Evolutionary conservation across 305 asterid species (phyloP), one percentile per base, ranked within the genome.

Genomic region (Fraxinus velutina): DNA sequence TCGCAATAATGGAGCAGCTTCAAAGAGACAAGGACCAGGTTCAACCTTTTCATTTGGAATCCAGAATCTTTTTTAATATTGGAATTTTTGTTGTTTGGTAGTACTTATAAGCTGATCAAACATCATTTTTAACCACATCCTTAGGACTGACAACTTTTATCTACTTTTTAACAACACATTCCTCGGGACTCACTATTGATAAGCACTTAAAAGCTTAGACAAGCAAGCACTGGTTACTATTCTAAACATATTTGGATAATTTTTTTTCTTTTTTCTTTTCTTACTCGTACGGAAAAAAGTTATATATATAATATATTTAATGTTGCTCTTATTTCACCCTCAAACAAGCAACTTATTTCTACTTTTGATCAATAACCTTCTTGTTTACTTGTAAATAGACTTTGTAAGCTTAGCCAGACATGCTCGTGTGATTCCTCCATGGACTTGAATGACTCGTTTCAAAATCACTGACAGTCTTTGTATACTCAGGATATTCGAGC

Each of bases 1-100:
- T 95, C 85, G 84, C 91, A 76, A 94, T 95, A 80, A 87, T 94
- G 99, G 97, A 95, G 88, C 97, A 92, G 82, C 87, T 86, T 81
- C 93, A 92, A 78, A 85, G 90, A 62, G 94, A 92, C 81, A 86
- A 79, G 82, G 89, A 90, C 79, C 92, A 90, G 97, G 99, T 92
- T 80, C 52, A 71, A 27, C 24, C 64, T 71, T 52, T 72, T 37
- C n/a, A n/a, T 30, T 52, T 52, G 64, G 64, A 52, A 52, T 6
- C 64, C 64, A 22, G 29, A 17, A 13, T 19, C 42, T 19, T 73
- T 55, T 29, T 78, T 71, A 15, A 34, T 12, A 29, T 57, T 37
- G 27, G 30, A 17, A n/a, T 29, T 36, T 13, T 57, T 52, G 64
- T 57, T 57, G 12, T 57, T 57, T 52, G 24, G 24, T 17, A 5